These are phyloP conservation scores for Pichia sp. DNA, from an alignment of 1,139 yeast species.

Conservation along the genomic window DNA sequence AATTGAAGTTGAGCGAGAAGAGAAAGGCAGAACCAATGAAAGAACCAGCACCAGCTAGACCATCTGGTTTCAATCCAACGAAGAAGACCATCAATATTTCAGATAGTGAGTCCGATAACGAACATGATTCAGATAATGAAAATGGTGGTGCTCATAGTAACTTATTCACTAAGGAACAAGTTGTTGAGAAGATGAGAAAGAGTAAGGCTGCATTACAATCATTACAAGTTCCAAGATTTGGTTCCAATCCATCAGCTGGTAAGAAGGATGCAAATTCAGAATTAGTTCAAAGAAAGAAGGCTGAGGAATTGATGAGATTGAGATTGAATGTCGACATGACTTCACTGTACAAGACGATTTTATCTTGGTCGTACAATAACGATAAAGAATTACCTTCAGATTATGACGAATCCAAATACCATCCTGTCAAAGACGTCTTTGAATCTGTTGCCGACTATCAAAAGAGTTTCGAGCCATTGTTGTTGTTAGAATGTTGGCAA, in stretches of 20 bases:
- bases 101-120: slow-evolving; percentile 25
- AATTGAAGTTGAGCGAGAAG: slow-evolving; percentile 36
- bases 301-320: slow-evolving; percentile 75
- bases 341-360: slow-evolving; percentile 67
- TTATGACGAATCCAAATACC: slow-evolving; percentile 32
- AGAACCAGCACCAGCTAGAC: slow-evolving; percentile 68
- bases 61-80: slow-evolving; percentile 71
- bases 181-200: slow-evolving; percentile 29
- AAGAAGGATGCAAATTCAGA: slow-evolving; percentile 14
- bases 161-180: slow-evolving; percentile 32
- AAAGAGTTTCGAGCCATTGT: slow-evolving; percentile 69
- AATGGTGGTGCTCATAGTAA: slow-evolving; percentile 27
- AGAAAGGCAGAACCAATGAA: slow-evolving; percentile 26
- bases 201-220: slow-evolving; percentile 28
- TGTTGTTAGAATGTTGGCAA: slow-evolving; percentile 94
- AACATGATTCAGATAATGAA: slow-evolving; percentile 25
- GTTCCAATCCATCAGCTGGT: not conserved
- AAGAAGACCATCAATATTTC: slow-evolving; percentile 13
- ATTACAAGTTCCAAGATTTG: slow-evolving; percentile 22
- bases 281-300: slow-evolving; percentile 46
- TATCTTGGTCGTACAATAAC: slow-evolving; percentile 75
- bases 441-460: slow-evolving; percentile 61
- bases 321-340: slow-evolving; percentile 76
- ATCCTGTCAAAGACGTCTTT: slow-evolving; percentile 46
- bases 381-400: slow-evolving; percentile 59